Evolutionary conservation across 1,284 basidiomycete species (phyloP), one percentile per base, ranked within the genome.

Genomic region (Acaromyces ingoldii): DNA sequence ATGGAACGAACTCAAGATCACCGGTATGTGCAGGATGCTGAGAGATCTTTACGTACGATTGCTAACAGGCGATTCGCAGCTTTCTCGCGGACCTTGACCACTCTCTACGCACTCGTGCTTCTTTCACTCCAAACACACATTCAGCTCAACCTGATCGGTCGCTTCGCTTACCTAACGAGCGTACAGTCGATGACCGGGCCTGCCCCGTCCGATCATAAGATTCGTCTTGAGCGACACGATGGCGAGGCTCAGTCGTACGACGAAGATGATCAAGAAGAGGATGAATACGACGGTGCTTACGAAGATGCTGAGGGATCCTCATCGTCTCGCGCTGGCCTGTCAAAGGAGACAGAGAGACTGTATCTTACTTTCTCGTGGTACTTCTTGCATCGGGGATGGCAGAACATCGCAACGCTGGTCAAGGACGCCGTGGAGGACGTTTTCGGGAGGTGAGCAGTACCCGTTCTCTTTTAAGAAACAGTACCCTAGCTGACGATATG

Each of bases 301-400:
- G n/a, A n/a, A n/a, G n/a, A n/a, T n/a, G n/a, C n/a, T n/a, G n/a
- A n/a, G n/a, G n/a, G n/a, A n/a, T 24, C 6, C 3, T 15, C n/a
- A 17, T 21, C 40, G 31, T 29, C 29, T 34, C 22, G 4, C 19
- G 17, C 19, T 19, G 62, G 58, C 11, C 52, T 72, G 4, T 59
- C 58, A 25, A 60, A 84, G 33, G 82, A 84, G 48, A 83, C 83
- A 1, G 88, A 91, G 75, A 79, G 82, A 57, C 85, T 85, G 67
- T 92, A 85, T 69, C 79, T 93, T 52, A 90, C 88, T 0, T 82
- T 91, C 58, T 88, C 84, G 46, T 93, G 89, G 88, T 92, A 89
- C 88, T 80, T 92, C 42, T 72, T 93, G 50, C 86, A 93, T 66
- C 84, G 87, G 3, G 90, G 91, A 0, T 92, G 90, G 88, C 85